A percentile compares a stretch with the other conserved stretches of the same genome.
phyloP scores from a whole-genome alignment of 257 asterid species.

The Agastache rugosa region DNA sequence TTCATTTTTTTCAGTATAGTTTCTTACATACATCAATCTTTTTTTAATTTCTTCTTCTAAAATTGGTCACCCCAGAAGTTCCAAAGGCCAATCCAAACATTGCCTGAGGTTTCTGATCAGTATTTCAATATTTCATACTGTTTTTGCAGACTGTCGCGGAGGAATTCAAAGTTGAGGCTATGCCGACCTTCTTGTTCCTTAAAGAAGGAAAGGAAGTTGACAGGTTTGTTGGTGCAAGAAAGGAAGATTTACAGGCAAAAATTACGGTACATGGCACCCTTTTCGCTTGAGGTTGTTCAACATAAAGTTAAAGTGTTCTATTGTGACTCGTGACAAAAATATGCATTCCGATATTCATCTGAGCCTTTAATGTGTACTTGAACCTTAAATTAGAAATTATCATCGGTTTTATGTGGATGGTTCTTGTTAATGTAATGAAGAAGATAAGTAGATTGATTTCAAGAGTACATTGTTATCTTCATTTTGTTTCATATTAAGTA shows the following conservation, averaged over 20 bases:
- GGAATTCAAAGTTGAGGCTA: slow-evolving; percentile 43
- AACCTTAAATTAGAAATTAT: background rate
- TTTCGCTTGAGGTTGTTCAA: background rate
- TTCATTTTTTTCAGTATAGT: too few relatives aligned
- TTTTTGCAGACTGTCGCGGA: slow-evolving; percentile 32
- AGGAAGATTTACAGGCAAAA: slow-evolving; percentile 31
- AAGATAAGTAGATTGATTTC: background rate
- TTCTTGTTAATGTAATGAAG: background rate
- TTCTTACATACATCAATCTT: too few relatives aligned
- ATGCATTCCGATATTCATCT: background rate
- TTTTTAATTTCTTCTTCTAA: too few relatives aligned
- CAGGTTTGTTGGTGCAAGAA: slow-evolving; percentile 41
- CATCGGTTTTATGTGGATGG: background rate
- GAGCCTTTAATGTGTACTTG: too few relatives aligned
- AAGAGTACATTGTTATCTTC: background rate
- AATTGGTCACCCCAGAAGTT: too few relatives aligned
- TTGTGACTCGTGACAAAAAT: background rate
- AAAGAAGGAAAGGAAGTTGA: slow-evolving; percentile 42
- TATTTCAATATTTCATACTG: background rate
- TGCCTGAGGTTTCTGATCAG: background rate
- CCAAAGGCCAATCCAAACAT: background rate
- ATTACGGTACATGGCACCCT: slow-evolving; percentile 7
- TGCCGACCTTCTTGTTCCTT: slow-evolving; percentile 45
- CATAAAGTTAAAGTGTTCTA: background rate
- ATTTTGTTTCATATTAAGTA: background rate